Evolutionary conservation across 495 filamentous ascomycete genomes (phyloP), one percentile per base, ranked within the genome.

Genomic region (Penicillium pulvis): DNA sequence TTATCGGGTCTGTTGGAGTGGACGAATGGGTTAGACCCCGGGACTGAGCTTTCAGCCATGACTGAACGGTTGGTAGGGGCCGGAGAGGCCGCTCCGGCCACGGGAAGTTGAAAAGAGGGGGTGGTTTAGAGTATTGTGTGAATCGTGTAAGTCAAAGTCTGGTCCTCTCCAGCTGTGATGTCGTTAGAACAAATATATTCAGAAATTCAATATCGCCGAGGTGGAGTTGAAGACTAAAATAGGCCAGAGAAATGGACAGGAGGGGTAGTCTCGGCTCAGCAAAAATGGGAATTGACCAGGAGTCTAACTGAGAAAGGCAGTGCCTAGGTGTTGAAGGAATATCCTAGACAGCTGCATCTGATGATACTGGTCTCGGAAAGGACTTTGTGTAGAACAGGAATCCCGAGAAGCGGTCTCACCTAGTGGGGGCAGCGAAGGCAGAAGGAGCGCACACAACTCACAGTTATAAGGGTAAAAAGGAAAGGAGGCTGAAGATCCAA

Each of bases 11-110:
- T 62, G 60, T 36, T 64, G 46, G 67, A 60, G 52, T 71, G 72
- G 58, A 83, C 74, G 53, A 84, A 84, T 35, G 85, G 84, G 67
- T 84, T 85, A 62, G 72, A 76, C 63, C 79, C 80, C 49, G 85
- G 79, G 67, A 85, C 83, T 53, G 76, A 81, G 59, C 61, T 75
- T 55, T 79, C 75, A 55, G 84, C 79, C 83, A 86, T 85, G 51
- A 53, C 44, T 62, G 48, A 67, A 63, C 59, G 36, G 64, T 55
- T 43, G 51, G 17, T 60, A 56, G 59, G 59, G 64, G 66, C 68
- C 66, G 67, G 64, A 66, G 70, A 65, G 62, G 65, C 64, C 60
- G 62, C 65, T 78, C 69, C 71, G 68, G 70, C 69, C 66, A 62
- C 59, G 50, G 31, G 53, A 50, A 67, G 67, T 31, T 61, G 58